A percentile compares a stretch with the other conserved stretches of the same genome.
phyloP scores from a whole-genome alignment of 2,329 filamentous ascomycete genomes.

The Aureobasidium mangrovei region DNA sequence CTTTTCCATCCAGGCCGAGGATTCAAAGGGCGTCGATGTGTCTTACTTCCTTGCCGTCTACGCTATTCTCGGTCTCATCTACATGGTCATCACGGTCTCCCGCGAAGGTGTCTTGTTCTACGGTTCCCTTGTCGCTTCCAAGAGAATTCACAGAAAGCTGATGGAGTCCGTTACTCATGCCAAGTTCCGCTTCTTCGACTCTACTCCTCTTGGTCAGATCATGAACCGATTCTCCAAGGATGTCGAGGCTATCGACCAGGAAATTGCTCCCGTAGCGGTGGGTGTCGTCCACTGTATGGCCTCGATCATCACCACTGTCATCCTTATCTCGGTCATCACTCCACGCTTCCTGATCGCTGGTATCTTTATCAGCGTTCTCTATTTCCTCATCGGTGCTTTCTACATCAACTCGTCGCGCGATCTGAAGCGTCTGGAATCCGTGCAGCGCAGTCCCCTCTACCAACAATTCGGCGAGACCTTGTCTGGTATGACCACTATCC shows the following conservation, averaged over 20 bases:
- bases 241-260: slow-evolving; percentile 87
- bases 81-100: slow-evolving; percentile 71
- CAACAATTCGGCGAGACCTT: slow-evolving; percentile 97
- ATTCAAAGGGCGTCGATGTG: slow-evolving; percentile 57
- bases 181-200: slow-evolving; percentile 96
- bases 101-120: slow-evolving; percentile 86
- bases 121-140: slow-evolving; percentile 81
- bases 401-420: slow-evolving; percentile 92
- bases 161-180: slow-evolving; percentile 75
- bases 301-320: slow-evolving; percentile 72
- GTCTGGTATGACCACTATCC: slow-evolving; percentile 89
- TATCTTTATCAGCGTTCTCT: slow-evolving; percentile 73
- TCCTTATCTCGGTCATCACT: slow-evolving; percentile 79
- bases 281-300: slow-evolving; percentile 58
- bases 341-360: slow-evolving; percentile 84
- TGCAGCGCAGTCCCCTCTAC: slow-evolving; percentile 89
- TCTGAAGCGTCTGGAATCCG: slow-evolving; percentile 86
- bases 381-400: slow-evolving; percentile 73
- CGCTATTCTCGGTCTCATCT: slow-evolving; percentile 66
- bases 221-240: slow-evolving; percentile 99
- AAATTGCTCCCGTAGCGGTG: slow-evolving; percentile 87
- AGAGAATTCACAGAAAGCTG: slow-evolving; percentile 69
- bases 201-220: slow-evolving; percentile 86
- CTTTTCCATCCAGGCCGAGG: slow-evolving; percentile 13
- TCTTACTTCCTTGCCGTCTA: slow-evolving; percentile 79